Base-by-base conservation (phyloP, 306 rosid species). In the Castanea mollissima region DNA sequence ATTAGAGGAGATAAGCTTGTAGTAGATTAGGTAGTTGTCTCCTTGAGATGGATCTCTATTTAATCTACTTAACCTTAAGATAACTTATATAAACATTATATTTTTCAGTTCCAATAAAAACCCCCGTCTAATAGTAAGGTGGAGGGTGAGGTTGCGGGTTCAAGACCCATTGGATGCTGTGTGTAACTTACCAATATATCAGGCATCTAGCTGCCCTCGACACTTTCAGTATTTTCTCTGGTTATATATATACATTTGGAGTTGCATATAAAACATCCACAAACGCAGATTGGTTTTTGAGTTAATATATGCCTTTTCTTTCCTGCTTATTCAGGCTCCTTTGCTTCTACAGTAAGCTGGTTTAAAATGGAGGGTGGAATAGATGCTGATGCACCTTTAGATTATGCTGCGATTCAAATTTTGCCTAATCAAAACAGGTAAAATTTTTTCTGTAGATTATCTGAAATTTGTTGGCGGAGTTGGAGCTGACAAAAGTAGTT, bases 401-500 rank as follows among this genome's bases (percentile, higher is more conserved):
- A 89, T 79, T 91, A 78, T 75, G 97, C 91, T 85, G 88, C 88
- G 35, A 78, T 95, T 84, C 87, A 79, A 78, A 88, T 93, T 85
- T 90, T 90, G 34, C 96, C 93, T 0, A 65, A 83, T 18, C 82
- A 88, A 80, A 89, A 92, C 93, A 92, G 99, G 99, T 93, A 27
- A 11, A 49, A 25, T 77, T 49, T 56, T 35, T 74, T 68, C 52
- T 19, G 19, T 15, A 10, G 52, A 35, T 34, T 68, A 68, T 68
- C 52, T 68, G 52, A 68, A 12, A 38, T 23, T n/a, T 13, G 4
- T 68, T 34, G 4, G 49, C 0, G 2, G 8, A 38, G 72, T n/a
- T 35, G 21, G 46, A 64, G 51, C 52, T 68, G 52, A 34, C 12
- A 59, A 23, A 23, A 59, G 23, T 13, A 11, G 65, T 59, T 23